phyloP scores from a whole-genome alignment of 495 filamentous ascomycete genomes.

The Halenospora varia region DNA sequence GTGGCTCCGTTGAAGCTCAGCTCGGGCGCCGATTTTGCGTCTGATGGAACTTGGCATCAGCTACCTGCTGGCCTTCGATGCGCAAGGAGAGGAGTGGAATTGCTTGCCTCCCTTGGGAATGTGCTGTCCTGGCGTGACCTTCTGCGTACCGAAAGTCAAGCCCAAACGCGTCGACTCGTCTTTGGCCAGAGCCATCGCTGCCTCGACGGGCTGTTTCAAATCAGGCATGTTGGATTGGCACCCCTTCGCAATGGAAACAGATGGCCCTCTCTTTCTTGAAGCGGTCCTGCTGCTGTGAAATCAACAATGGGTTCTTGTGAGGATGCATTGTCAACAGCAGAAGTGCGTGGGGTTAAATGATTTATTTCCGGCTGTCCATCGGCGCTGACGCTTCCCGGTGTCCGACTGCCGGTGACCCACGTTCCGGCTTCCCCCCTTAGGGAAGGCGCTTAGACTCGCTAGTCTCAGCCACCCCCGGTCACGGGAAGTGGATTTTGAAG shows the following conservation, averaged over 20 bases:
- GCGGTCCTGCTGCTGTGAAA: not conserved
- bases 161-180: not conserved
- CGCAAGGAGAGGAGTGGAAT: not conserved
- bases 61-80: not conserved
- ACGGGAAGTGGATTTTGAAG: no score
- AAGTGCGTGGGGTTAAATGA: not conserved
- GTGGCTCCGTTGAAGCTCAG: not conserved
- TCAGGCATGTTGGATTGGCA: not conserved
- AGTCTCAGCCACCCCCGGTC: no score
- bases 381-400: no score
- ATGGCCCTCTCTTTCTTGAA: not conserved
- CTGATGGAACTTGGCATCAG: not conserved
- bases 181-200: not conserved
- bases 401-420: no score
- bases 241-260: not conserved
- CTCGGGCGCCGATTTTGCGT: constrained; percentile 4
- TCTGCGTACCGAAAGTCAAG: not conserved
- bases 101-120: not conserved
- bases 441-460: no score
- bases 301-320: not conserved
- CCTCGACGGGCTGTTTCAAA: not conserved
- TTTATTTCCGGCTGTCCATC: no score
- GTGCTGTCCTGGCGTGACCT: not conserved
- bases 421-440: no score
- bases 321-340: not conserved